These are phyloP conservation scores for Myxozyma vanderwaltii DNA, from an alignment of 805 yeast genomes.

Conservation along the genomic window DNA sequence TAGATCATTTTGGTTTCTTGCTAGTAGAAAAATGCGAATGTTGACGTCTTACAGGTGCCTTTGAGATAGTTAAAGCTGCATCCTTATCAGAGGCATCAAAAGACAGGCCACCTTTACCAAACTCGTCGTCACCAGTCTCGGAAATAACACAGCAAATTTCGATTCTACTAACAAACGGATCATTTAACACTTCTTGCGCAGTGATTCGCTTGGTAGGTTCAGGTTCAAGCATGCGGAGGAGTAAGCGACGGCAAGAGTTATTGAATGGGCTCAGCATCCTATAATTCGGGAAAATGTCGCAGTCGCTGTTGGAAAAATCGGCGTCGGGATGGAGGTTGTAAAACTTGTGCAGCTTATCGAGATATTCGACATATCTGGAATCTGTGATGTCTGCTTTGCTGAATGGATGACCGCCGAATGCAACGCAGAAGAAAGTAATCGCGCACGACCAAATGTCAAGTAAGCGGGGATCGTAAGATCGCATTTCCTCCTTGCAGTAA, in stretches of 20 bases:
- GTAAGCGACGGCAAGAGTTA: conserved; percentile 46
- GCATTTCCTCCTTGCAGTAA: conserved; percentile 25
- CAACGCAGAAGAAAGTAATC: conserved; percentile 88
- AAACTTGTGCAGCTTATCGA: conserved; percentile 17
- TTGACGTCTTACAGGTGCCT: conserved; percentile 22
- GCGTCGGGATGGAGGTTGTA: conserved; percentile 28
- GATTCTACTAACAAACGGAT: conserved; percentile 63
- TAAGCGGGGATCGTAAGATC: conserved; percentile 69
- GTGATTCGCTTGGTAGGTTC: conserved; percentile 78
- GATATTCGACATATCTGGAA: conserved; percentile 32
- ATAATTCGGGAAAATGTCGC: conserved; percentile 22
- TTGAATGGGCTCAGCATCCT: conserved; percentile 28
- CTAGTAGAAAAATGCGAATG: conserved; percentile 24
- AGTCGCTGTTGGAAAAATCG: conserved; percentile 20
- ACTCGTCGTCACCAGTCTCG: conserved; percentile 7
- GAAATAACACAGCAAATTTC: conserved; percentile 34
- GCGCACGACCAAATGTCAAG: conserved; percentile 94
- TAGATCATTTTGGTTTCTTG: conserved; percentile 11
- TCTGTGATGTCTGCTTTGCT: conserved; percentile 39
- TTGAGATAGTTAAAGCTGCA: conserved; percentile 6
- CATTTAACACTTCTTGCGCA: conserved; percentile 70
- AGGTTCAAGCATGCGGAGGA: conserved; percentile 77
- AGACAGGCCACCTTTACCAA: too few species aligned
- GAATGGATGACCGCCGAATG: conserved; percentile 41
- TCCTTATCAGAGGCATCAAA: conserved; percentile 25